Evolutionary conservation across 2,329 filamentous ascomycete species (phyloP).

Genomic region (Microascus cirrosus): DNA sequence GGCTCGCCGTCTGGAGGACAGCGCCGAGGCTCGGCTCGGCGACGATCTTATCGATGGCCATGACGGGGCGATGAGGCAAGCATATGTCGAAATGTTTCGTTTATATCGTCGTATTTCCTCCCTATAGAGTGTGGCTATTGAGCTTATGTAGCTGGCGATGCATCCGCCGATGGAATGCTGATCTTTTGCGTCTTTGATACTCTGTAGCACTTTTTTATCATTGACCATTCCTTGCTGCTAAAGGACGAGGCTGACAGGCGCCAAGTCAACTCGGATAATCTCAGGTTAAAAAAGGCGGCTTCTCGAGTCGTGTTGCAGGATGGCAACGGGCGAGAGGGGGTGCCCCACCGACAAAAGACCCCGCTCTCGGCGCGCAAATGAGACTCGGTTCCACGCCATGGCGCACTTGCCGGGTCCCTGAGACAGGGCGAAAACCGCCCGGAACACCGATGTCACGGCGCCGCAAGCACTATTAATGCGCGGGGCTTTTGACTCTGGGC

Average conservation of each 20-base stretch:
- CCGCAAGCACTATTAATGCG: not conserved
- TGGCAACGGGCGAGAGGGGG: too few species aligned
- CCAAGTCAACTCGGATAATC: too few species aligned
- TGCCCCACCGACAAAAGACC: not conserved
- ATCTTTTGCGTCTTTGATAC: too few species aligned
- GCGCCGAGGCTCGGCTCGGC: conserved; percentile 43
- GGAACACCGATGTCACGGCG: not conserved
- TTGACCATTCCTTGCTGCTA: too few species aligned
- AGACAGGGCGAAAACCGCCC: not conserved
- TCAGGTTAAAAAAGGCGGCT: too few species aligned
- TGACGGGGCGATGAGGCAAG: conserved; percentile 7
- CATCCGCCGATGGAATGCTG: too few species aligned
- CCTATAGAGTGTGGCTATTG: not conserved
- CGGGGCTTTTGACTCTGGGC: not conserved
- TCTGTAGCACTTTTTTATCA: too few species aligned
- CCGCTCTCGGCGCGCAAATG: not conserved
- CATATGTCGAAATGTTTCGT: not conserved
- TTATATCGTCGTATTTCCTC: not conserved
- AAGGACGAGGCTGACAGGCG: too few species aligned
- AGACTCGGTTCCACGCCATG: not conserved
- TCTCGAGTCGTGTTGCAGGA: too few species aligned
- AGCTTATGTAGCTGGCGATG: too few species aligned
- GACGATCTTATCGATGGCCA: conserved; percentile 27
- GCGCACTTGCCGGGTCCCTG: not conserved
- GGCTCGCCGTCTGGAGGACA: conserved; percentile 61